phyloP scores from a whole-genome alignment of 352 stramenopile genomes.

The Phytophthora quininea region DNA sequence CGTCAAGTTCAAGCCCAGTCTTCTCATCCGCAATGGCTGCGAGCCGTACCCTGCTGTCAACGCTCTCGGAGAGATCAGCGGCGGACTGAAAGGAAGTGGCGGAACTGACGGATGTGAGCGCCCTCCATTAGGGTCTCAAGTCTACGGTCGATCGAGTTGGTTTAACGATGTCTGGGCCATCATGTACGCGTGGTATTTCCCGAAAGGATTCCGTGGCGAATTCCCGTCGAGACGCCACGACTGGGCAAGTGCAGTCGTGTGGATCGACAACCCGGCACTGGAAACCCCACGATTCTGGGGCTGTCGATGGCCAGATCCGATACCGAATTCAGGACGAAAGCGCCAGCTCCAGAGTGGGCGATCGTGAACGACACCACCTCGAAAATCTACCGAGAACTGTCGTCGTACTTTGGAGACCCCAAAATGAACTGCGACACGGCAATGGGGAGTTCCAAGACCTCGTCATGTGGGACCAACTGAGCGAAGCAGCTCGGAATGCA shows the following conservation, averaged over 20 bases:
- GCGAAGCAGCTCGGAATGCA: conserved; percentile 11
- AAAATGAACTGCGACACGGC: not conserved
- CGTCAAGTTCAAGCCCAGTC: not conserved
- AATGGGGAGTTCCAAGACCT: conserved; percentile 11
- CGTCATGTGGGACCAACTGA: conserved; percentile 24
- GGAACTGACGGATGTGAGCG: conserved; percentile 2
- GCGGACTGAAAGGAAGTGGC: not conserved
- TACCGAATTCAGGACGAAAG: conserved; percentile 10
- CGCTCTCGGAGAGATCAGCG: not conserved
- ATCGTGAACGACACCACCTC: conserved; percentile 12
- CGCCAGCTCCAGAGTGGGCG: conserved; percentile 1
- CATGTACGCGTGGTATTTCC: conserved; percentile 27
- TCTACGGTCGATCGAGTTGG: conserved; percentile 18
- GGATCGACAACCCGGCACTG: conserved; percentile 14
- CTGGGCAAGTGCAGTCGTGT: conserved; percentile 21
- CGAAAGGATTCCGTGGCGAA: conserved; percentile 17
- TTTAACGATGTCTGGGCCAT: conserved; percentile 22
- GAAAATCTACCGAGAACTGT: conserved; percentile 1
- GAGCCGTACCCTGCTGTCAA: not conserved
- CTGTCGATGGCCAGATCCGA: conserved; percentile 12
- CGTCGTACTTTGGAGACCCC: not conserved
- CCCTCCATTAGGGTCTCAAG: conserved; percentile 16
- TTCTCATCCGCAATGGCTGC: not conserved
- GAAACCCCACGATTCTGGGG: conserved; percentile 7
- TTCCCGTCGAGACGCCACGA: conserved; percentile 14